Conservation (phyloP, 768 basidiomycete genomes). For the Amanita jacksonii region DNA sequence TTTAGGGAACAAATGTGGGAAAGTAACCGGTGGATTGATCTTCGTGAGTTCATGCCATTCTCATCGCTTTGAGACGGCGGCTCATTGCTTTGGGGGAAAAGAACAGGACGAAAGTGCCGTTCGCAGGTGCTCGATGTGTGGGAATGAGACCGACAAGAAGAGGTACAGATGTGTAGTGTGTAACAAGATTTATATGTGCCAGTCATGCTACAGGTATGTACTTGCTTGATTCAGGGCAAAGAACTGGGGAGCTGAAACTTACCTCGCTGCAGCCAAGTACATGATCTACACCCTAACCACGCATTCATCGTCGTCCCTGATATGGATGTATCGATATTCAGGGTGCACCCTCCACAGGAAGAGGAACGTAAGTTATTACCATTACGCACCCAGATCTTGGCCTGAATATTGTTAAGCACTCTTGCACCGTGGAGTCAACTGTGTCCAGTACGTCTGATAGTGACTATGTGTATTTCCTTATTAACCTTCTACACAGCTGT, state of each 20-base stretch:
- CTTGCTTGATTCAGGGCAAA: too few relatives aligned
- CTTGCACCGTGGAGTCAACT: conserved; percentile 74
- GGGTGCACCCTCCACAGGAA: conserved; percentile 31
- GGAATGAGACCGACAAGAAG: conserved; percentile 44
- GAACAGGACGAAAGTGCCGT: conserved; percentile 62
- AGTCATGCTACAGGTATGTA: conserved; percentile 70
- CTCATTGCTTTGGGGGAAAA: conserved; percentile 10
- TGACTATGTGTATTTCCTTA: neutral
- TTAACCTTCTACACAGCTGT: conserved; percentile 42
- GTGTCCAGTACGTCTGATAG: conserved; percentile 60
- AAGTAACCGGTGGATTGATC: conserved; percentile 74
- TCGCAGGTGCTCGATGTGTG: conserved; percentile 77
- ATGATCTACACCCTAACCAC: conserved; percentile 86
- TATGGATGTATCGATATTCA: conserved; percentile 27
- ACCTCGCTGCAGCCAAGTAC: conserved; percentile 85
- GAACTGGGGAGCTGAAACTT: too few relatives aligned
- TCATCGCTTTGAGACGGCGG: neutral
- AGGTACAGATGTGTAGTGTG: conserved; percentile 86
- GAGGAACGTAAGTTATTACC: conserved; percentile 45
- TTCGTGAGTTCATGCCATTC: conserved; percentile 46
- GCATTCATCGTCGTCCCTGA: conserved; percentile 80
- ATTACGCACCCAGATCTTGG: neutral
- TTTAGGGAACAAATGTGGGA: conserved; percentile 87
- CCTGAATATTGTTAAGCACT: conserved; percentile 39
- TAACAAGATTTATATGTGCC: conserved; percentile 69